A percentile compares a stretch with the other conserved stretches of the same genome.
Conservation (phyloP, 1,284 basidiomycete genomes). For the Amylostereum areolatum region DNA sequence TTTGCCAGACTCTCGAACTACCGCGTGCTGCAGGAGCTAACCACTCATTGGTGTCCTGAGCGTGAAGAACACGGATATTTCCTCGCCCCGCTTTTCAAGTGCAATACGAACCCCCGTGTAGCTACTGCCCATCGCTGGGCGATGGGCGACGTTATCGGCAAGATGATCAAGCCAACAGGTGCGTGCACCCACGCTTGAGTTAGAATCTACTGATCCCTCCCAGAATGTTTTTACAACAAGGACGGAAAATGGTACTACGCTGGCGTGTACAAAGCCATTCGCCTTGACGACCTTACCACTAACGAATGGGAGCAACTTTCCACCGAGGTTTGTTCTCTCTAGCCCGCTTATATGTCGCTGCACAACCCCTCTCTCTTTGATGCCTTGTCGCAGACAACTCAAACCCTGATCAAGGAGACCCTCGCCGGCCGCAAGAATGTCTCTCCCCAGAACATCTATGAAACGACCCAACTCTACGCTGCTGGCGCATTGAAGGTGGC, state of each 20-base stretch:
- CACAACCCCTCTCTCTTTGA: constrained; percentile 2
- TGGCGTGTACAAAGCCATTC: constrained; percentile 63
- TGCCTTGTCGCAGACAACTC: constrained; percentile 41
- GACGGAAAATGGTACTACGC: constrained; percentile 78
- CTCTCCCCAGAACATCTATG: constrained; percentile 70
- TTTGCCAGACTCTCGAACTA: constrained; percentile 52
- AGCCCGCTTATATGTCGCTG: neutral
- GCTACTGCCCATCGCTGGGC: constrained; percentile 68
- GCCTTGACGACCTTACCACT: constrained; percentile 53
- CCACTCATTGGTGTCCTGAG: constrained; percentile 71
- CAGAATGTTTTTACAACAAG: constrained; percentile 74
- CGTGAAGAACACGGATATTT: constrained; percentile 76
- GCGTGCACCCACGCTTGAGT: constrained; percentile 8
- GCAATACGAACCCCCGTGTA: constrained; percentile 67
- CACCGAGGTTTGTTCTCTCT: constrained; percentile 40
- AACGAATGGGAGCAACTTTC: constrained; percentile 66
- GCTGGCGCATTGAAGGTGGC: constrained; percentile 65
- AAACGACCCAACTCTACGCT: constrained; percentile 62
- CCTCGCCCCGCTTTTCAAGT: constrained; percentile 65
- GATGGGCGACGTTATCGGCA: constrained; percentile 48
- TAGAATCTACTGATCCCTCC: constrained; percentile 1
- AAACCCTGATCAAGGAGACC: constrained; percentile 64
- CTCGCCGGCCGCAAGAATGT: constrained; percentile 63
- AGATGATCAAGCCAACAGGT: constrained; percentile 60
- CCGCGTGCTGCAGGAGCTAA: constrained; percentile 56